Base-by-base conservation (phyloP, 345 rosid species). In the Salix caprea region DNA sequence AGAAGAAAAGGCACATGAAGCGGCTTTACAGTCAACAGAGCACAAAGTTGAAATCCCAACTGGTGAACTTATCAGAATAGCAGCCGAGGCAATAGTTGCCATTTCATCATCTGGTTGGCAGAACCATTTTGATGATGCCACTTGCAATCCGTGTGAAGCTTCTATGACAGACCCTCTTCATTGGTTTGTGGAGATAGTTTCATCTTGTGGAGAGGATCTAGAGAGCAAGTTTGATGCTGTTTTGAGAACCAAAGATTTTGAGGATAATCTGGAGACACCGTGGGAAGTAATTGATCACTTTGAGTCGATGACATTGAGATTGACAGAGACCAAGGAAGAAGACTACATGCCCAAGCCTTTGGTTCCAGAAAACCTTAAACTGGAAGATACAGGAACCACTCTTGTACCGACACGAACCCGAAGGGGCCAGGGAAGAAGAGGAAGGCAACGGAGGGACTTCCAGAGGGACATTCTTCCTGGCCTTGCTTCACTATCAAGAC, bases 401-500 rank as follows among this genome's bases (percentile, higher is more conserved):
- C 66, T 79, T 13, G 75, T 86, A 75, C 79, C 82, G 44, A 87
- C 77, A 74, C 87, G 89, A 60, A 81, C 92, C 26, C 87, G 95
- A 66, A 91, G 86, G 85, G 96, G 94, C 65, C 94, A 89, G 71
- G 86, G 88, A 74, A 88, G 97, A 86, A 88, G 99, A 83, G 99
- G 98, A 74, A 91, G 99, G 88, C 97, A 91, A 78, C 89, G 89
- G 71, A 89, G 97, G 87, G 99, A 95, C 82, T 95, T 95, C 88
- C 98, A 91, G 82, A 95, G 97, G 90, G 99, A 95, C 85, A 90
- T 91, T 78, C 98, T 95, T 81, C 98, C 98, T 2, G 97, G 99
- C 54, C 94, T 95, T 70, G 79, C 86, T 73, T 91, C 98, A 72
- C 84, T 93, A 36, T 91, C 99, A 4, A 90, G 94, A 85, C 94